Evolutionary conservation across 2,329 filamentous ascomycete species (phyloP).

Genomic region (Diplodia corticola): DNA sequence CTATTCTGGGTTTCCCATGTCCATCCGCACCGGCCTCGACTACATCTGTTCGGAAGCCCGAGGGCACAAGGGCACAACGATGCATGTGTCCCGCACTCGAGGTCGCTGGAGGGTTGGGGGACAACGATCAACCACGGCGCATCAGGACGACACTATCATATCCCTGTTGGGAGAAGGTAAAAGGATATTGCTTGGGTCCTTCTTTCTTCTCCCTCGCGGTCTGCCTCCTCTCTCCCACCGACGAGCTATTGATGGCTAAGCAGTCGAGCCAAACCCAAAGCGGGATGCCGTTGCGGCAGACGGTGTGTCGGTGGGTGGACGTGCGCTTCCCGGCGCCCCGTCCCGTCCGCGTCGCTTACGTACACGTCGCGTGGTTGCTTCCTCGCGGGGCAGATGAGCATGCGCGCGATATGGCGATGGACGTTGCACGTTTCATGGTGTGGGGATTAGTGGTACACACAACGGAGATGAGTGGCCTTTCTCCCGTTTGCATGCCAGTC

Average conservation of each 20-base stretch:
- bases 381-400: not conserved
- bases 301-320: not conserved
- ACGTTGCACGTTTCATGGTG: too few relatives aligned
- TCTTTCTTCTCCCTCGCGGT: not conserved
- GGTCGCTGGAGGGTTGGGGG: not conserved
- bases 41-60: not conserved
- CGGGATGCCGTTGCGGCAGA: not conserved
- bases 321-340: not conserved
- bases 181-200: not conserved
- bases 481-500: too few relatives aligned
- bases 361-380: not conserved
- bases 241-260: not conserved
- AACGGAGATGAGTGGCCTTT: too few relatives aligned
- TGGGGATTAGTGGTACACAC: too few relatives aligned
- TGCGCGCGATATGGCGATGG: too few relatives aligned
- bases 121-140: not conserved
- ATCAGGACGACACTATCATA: not conserved
- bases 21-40: not conserved
- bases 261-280: not conserved
- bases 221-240: not conserved
- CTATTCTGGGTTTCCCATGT: not conserved
- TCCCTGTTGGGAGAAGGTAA: not conserved
- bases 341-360: not conserved
- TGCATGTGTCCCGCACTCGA: not conserved
- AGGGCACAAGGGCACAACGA: not conserved